Evolutionary conservation across 257 asterid species (phyloP).

Genomic region (Nicotiana tabacum): DNA sequence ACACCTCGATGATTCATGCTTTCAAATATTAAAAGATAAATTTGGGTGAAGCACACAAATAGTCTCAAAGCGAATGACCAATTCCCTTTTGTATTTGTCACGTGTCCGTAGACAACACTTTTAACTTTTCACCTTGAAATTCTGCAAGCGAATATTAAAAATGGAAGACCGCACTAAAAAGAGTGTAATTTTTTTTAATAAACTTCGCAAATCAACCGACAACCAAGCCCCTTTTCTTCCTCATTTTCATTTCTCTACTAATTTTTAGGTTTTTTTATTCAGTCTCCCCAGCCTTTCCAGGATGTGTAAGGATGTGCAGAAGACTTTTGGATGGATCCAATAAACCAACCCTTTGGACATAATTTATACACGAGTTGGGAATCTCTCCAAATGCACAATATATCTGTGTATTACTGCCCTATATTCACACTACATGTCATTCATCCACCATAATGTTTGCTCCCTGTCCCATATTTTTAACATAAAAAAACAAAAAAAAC

Average conservation of each 20-base stretch:
- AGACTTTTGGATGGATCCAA: not conserved
- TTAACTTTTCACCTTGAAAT: too few species aligned
- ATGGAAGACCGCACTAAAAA: too few species aligned
- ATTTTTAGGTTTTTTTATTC: not conserved
- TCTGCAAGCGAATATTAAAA: too few species aligned
- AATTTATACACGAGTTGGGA: not conserved
- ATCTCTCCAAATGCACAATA: not conserved
- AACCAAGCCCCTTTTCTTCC: not conserved
- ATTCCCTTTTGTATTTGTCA: too few species aligned
- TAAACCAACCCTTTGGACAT: not conserved
- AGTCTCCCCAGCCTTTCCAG: not conserved
- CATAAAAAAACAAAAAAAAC: not conserved
- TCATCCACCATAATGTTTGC: not conserved
- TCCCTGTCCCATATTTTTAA: not conserved
- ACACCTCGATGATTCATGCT: not conserved
- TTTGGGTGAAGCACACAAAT: not conserved
- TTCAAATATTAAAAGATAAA: not conserved
- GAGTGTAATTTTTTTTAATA: too few species aligned
- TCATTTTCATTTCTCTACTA: not conserved
- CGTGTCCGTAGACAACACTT: too few species aligned
- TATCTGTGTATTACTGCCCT: not conserved
- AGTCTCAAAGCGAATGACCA: too few species aligned
- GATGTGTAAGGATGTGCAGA: not conserved
- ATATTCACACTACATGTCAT: not conserved
- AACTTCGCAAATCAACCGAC: not conserved